A percentile compares a stretch with the other conserved stretches of the same genome.
Conservation (phyloP, 805 yeast genomes). For the Wickerhamomyces canadensis region DNA sequence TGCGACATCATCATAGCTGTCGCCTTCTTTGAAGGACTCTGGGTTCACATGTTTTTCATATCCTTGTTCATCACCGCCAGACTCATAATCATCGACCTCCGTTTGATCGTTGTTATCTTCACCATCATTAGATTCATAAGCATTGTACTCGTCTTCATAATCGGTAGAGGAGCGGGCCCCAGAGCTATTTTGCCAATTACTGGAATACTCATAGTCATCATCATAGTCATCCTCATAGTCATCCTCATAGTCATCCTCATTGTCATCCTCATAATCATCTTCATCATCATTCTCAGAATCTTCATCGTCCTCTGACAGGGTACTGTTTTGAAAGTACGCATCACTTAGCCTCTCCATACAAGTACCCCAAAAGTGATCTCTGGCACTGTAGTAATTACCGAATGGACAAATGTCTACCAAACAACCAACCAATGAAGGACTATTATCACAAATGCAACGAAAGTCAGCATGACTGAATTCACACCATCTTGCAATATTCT, state of each 20-base stretch:
- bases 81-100: conserved; percentile 18
- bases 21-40: no score
- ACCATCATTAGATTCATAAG: conserved; percentile 15
- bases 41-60: no score
- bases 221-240: conserved; percentile 10
- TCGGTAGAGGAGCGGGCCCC: no score
- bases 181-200: no score
- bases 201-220: conserved; percentile 21
- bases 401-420: conserved; percentile 40
- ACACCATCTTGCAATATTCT: conserved; percentile 32
- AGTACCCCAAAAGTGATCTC: conserved; percentile 46
- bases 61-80: neutral
- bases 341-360: conserved; percentile 27
- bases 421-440: conserved; percentile 37
- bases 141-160: conserved; percentile 26
- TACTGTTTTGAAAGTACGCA: neutral
- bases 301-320: conserved; percentile 1
- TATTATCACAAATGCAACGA: conserved; percentile 34
- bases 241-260: conserved; percentile 12
- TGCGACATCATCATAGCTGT: neutral
- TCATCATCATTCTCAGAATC: conserved; percentile 5
- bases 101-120: conserved; percentile 2
- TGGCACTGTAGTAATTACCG: conserved; percentile 34
- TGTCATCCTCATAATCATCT: conserved; percentile 8
- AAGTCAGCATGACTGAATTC: conserved; percentile 29